Evolutionary conservation across 352 stramenopile species (phyloP).

Genomic region (Phytophthora agathidicida): DNA sequence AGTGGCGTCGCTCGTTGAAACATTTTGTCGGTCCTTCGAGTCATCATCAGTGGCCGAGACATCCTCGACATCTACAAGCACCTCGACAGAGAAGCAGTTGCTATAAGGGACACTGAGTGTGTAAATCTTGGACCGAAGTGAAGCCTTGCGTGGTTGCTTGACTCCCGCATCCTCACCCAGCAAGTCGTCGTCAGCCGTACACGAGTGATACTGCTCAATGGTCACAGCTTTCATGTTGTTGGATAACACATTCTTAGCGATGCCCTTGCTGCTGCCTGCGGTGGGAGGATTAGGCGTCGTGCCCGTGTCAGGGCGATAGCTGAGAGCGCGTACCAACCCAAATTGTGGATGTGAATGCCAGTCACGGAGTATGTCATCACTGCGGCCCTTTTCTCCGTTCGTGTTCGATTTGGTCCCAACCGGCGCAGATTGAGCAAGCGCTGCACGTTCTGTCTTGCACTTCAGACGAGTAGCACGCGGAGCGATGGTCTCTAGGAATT

Average conservation of each 20-base stretch:
- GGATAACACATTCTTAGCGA: not conserved
- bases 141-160: slow-evolving; percentile 40
- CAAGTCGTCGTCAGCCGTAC: slow-evolving; percentile 33
- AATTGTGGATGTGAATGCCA: slow-evolving; percentile 63
- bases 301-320: slow-evolving; percentile 41
- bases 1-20: not conserved
- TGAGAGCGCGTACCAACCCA: slow-evolving; percentile 58
- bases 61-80: slow-evolving; percentile 55
- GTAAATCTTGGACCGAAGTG: slow-evolving; percentile 66
- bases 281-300: not conserved
- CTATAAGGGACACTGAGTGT: slow-evolving; percentile 66
- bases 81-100: slow-evolving; percentile 73
- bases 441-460: slow-evolving; percentile 10
- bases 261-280: slow-evolving; percentile 5
- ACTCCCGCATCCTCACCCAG: slow-evolving; percentile 10
- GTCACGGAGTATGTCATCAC: slow-evolving; percentile 36
- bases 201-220: slow-evolving; percentile 70
- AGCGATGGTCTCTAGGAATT: slow-evolving; percentile 55
- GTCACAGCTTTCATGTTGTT: slow-evolving; percentile 44
- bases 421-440: slow-evolving; percentile 20
- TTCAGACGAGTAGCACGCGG: slow-evolving; percentile 40
- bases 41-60: slow-evolving; percentile 2
- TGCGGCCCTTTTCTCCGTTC: slow-evolving; percentile 5
- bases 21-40: not conserved
- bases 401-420: slow-evolving; percentile 1